Conservation (phyloP, 805 yeast species). For the Jamesozyma gamospora region DNA sequence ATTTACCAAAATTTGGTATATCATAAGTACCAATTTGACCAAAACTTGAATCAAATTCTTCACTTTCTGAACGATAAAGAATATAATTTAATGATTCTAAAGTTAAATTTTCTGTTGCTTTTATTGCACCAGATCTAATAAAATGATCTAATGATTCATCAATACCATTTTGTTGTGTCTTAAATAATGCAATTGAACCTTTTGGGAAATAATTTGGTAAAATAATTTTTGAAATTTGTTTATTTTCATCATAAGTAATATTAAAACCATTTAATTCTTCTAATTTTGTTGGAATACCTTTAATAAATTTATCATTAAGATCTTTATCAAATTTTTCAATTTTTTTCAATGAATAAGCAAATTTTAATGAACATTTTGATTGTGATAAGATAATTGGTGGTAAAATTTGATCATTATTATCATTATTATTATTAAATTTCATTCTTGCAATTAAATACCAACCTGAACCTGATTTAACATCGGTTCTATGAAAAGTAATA, state of each 20-base stretch:
- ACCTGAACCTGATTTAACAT: conserved; percentile 78
- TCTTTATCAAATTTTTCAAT: conserved; percentile 37
- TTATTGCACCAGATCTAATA: conserved; percentile 66
- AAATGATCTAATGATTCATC: conserved; percentile 54
- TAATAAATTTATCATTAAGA: conserved; percentile 26
- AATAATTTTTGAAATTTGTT: conserved; percentile 41
- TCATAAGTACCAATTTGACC: conserved; percentile 66
- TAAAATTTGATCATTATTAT: conserved; percentile 39
- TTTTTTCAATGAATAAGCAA: conserved; percentile 47
- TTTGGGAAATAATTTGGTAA: conserved; percentile 65
- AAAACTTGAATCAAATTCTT: conserved; percentile 71
- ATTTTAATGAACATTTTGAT: conserved; percentile 45
- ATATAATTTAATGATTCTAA: conserved; percentile 66
- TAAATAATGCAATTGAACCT: conserved; percentile 81
- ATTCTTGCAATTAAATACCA: conserved; percentile 83
- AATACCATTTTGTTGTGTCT: conserved; percentile 59
- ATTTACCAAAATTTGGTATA: conserved; percentile 62
- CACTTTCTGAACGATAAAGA: conserved; percentile 71
- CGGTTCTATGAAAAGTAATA: conserved; percentile 80
- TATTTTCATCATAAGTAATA: conserved; percentile 34
- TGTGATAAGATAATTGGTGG: conserved; percentile 53
- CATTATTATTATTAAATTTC: conserved; percentile 44
- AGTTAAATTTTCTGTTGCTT: conserved; percentile 52
- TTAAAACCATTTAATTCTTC: conserved; percentile 42
- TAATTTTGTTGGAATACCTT: conserved; percentile 59